Evolutionary conservation across 2,329 filamentous ascomycete species (phyloP), one percentile per base, ranked within the genome.

Genomic region (Cylindrodendrum hubeiense): DNA sequence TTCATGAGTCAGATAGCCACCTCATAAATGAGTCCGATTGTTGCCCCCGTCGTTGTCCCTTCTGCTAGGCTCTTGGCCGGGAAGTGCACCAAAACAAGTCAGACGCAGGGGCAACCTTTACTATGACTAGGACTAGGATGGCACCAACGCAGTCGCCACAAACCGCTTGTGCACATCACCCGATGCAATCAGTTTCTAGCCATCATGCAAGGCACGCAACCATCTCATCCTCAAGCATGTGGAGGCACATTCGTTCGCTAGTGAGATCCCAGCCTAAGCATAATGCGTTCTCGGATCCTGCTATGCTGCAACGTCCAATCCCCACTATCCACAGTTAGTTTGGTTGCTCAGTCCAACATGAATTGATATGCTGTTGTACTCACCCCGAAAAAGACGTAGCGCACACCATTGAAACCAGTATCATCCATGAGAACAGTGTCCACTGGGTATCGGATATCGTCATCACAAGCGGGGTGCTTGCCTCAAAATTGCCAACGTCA

Each of bases 31-130:
- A 15, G 15, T 21, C 21, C 7, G 17, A 26, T 46, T 46, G 5
- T 24, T 46, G 21, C 21, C 22, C 24, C 21, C 21, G 24, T 46
- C n/a, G 47, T 34, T 39, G 33, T 26, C 15, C 50, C 28, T 22
- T 10, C 21, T 26, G 21, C 8, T 24, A 28, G 30, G n/a, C n/a
- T 28, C n/a, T 15, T 28, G 21, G 39, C 5, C 4, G 12, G 28
- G 8, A 21, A 44, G 28, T 13, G 44, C 21, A n/a, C 30, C 55
- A 41, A 54, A 55, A 56, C 53, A 59, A 44, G 33, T 34, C 56
- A 44, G 47, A 59, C 30, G 56, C 56, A 60, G 55, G 55, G 46
- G 24, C 46, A n/a, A n/a, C 41, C 41, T 8, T 33, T 13, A n/a
- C 21, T 5, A 46, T 26, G 28, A n/a, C 15, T 15, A 60, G 28